Evolutionary conservation across 140 eudicot genomes (phyloP).

Genomic region (Ambrosia hybrid): DNA sequence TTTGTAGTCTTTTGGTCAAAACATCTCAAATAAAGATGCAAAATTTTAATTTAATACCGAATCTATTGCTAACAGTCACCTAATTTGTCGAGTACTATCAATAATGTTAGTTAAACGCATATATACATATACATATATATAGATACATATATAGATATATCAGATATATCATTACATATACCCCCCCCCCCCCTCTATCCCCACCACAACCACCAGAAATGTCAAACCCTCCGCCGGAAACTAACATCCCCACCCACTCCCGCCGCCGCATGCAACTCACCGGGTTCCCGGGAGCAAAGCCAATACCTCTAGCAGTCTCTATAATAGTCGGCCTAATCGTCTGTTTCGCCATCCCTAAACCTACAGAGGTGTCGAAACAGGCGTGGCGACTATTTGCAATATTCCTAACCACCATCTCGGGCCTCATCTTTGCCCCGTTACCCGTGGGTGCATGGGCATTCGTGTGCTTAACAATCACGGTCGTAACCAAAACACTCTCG

Average conservation of each 20-base stretch:
- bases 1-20: conserved; percentile 9
- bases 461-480: conserved; percentile 52
- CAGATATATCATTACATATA: neutral
- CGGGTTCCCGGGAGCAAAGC: conserved; percentile 48
- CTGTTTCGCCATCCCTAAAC: conserved; percentile 78
- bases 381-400: conserved; percentile 84
- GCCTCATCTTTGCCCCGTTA: conserved; percentile 63
- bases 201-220: neutral
- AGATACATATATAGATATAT: too few relatives aligned
- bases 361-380: conserved; percentile 42
- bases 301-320: conserved; percentile 50
- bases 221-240: conserved; percentile 26
- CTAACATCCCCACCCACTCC: conserved; percentile 6
- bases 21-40: conserved; percentile 15
- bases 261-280: conserved; percentile 26
- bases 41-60: conserved; percentile 15
- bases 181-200: neutral
- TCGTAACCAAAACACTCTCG: conserved; percentile 67
- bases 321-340: conserved; percentile 54
- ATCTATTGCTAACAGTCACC: conserved; percentile 16
- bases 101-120: neutral
- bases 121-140: neutral
- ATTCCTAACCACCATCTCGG: conserved; percentile 69
- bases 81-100: neutral
- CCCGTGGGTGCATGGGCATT: conserved; percentile 96